Conservation (phyloP, 768 basidiomycete species). For the Jaapia argillacea region DNA sequence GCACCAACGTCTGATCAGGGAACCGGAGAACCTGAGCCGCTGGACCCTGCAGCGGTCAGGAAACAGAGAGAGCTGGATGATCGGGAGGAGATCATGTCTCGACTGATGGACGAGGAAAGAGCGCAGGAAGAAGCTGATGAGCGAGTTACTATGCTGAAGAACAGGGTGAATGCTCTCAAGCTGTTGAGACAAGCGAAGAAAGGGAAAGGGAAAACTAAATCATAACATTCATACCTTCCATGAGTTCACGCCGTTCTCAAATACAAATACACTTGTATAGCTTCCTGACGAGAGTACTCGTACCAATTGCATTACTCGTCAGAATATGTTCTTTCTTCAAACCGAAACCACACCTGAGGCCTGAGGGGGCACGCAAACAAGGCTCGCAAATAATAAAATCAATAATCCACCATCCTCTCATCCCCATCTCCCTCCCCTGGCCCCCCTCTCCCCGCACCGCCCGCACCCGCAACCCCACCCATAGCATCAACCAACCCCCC, state of each 20-base stretch:
- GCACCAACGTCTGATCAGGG: too few species aligned
- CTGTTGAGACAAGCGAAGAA: slow-evolving; percentile 30
- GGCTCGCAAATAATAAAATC: background rate
- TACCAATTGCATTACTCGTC: too few species aligned
- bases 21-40: too few species aligned
- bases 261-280: too few species aligned
- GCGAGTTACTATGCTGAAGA: slow-evolving; percentile 57
- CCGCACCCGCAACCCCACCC: slow-evolving; percentile 27
- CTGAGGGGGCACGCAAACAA: too few species aligned
- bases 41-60: slow-evolving; percentile 36
- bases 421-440: background rate
- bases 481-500: slow-evolving; percentile 52
- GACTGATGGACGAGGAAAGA: slow-evolving; percentile 74
- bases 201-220: slow-evolving; percentile 8
- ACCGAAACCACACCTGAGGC: too few species aligned
- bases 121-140: slow-evolving; percentile 85
- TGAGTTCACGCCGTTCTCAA: too few species aligned
- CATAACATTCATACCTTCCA: too few species aligned
- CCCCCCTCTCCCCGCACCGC: background rate
- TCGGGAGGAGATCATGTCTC: slow-evolving; percentile 76
- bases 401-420: background rate
- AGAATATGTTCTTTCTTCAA: too few species aligned
- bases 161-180: slow-evolving; percentile 48
- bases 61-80: slow-evolving; percentile 58
- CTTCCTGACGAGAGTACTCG: too few species aligned